A percentile compares a stretch with the other conserved stretches of the same genome.
These are phyloP conservation scores for Capsaspora owczarzaki DNA, from an alignment of 78 protist genomes.

Conservation along the genomic window DNA sequence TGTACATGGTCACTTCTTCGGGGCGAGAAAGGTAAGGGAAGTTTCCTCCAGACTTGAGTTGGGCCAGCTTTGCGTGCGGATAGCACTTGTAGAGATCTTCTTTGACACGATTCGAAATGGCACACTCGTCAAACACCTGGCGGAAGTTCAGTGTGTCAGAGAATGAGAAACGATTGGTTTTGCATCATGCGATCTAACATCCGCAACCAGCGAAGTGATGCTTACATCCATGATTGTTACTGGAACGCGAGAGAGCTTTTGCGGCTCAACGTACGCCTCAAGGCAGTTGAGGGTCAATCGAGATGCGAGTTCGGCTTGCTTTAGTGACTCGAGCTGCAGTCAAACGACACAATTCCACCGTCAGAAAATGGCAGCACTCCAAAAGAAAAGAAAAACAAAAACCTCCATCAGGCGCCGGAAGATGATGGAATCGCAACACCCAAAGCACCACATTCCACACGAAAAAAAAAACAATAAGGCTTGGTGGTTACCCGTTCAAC, in stretches of 20 bases:
- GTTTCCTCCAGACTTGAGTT: constrained; percentile 61
- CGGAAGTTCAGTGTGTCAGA: too few species aligned
- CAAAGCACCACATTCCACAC: background rate
- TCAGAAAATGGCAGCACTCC: background rate
- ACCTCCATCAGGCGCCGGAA: background rate
- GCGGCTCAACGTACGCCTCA: background rate
- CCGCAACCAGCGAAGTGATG: too few species aligned
- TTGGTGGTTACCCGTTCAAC: constrained; percentile 53
- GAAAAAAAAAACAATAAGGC: background rate
- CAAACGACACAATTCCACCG: background rate
- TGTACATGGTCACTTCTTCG: constrained; percentile 53
- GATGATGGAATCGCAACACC: background rate
- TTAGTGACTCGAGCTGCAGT: constrained; percentile 25
- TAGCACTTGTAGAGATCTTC: constrained; percentile 54
- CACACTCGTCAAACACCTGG: constrained; percentile 34
- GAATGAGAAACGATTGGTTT: too few species aligned
- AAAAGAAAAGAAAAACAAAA: background rate
- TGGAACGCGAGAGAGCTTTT: too few species aligned
- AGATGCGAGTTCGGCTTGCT: constrained; percentile 23
- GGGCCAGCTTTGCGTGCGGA: constrained; percentile 44
- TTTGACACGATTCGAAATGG: constrained; percentile 38
- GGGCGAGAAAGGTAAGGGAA: constrained; percentile 43
- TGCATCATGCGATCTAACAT: too few species aligned
- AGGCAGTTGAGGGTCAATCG: constrained; percentile 31
- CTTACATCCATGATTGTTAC: constrained; percentile 40